Percentiles rank a stretch among this genome's conserved stretches.
phyloP scores from a whole-genome alignment of 2,329 filamentous ascomycete genomes.

The Cadophora malorum region DNA sequence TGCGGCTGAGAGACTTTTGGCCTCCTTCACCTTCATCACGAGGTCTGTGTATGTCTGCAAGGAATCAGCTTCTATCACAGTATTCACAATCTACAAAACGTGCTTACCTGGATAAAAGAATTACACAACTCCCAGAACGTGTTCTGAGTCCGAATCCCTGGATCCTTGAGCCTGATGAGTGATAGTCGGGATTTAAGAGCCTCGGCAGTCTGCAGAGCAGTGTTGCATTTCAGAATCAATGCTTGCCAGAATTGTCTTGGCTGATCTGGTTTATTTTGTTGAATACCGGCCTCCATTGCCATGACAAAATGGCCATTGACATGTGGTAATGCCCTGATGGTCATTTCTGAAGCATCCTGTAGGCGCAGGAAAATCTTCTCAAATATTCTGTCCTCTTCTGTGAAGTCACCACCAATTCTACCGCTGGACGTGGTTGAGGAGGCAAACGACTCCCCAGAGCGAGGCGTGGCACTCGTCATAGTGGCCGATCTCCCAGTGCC shows the following conservation, averaged over 20 bases:
- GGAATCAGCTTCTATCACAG: slow-evolving; percentile 38
- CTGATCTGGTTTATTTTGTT: slow-evolving; percentile 63
- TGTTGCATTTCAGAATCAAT: slow-evolving; percentile 73
- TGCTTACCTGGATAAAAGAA: slow-evolving; percentile 63
- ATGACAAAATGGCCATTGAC: slow-evolving; percentile 71
- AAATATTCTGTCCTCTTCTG: slow-evolving; percentile 80
- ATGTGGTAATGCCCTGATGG: slow-evolving; percentile 73
- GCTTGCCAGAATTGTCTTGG: slow-evolving; percentile 70
- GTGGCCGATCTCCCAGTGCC: slow-evolving; percentile 58
- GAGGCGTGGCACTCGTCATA: slow-evolving; percentile 66
- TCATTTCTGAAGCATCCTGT: slow-evolving; percentile 74
- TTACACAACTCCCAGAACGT: slow-evolving; percentile 76
- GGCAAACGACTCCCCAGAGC: slow-evolving; percentile 81
- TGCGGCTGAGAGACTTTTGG: slow-evolving; percentile 54
- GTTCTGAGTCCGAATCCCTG: slow-evolving; percentile 69
- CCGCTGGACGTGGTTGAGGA: slow-evolving; percentile 49
- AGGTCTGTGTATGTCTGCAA: slow-evolving; percentile 69
- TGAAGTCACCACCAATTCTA: slow-evolving; percentile 59
- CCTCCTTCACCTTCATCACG: slow-evolving; percentile 63
- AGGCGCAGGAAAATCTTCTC: slow-evolving; percentile 83
- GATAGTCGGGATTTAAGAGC: slow-evolving; percentile 75
- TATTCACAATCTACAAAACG: background rate
- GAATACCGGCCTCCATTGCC: slow-evolving; percentile 68
- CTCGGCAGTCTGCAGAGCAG: slow-evolving; percentile 76
- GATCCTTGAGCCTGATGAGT: slow-evolving; percentile 84